phyloP scores from a whole-genome alignment of 768 basidiomycete genomes.

The Kwoniella shandongensis region DNA sequence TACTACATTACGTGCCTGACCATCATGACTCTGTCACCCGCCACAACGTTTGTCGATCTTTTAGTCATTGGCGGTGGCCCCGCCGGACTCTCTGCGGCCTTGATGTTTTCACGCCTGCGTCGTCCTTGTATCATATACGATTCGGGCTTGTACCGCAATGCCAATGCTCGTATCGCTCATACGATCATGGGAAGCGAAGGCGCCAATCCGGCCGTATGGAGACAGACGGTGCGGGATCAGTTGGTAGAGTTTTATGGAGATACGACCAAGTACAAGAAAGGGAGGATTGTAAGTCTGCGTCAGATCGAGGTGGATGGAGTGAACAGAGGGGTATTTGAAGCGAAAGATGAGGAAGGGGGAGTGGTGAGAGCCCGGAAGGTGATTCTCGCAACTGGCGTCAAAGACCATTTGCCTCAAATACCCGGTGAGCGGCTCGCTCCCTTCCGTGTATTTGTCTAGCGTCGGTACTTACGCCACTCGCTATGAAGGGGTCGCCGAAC shows the following conservation, averaged over 20 bases:
- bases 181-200: slow-evolving; percentile 28
- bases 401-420: slow-evolving; percentile 29
- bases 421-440: slow-evolving; percentile 19
- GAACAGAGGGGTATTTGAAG: slow-evolving; percentile 21
- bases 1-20: no score
- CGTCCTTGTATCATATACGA: slow-evolving; percentile 38
- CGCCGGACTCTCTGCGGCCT: slow-evolving; percentile 44
- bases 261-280: slow-evolving; percentile 8
- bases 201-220: slow-evolving; percentile 14
- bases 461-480: no score
- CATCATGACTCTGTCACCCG: no score
- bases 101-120: slow-evolving; percentile 28
- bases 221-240: slow-evolving; percentile 12
- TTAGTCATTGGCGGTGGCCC: slow-evolving; percentile 44
- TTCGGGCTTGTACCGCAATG: slow-evolving; percentile 37
- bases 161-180: slow-evolving; percentile 18
- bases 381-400: slow-evolving; percentile 36
- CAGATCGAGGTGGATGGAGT: slow-evolving; percentile 1
- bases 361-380: slow-evolving; percentile 23
- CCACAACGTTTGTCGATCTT: slow-evolving; percentile 15
- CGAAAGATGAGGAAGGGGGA: slow-evolving; percentile 20
- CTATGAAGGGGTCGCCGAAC: slow-evolving; percentile 26
- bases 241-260: slow-evolving; percentile 14
- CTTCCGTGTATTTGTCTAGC: no score
- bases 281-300: slow-evolving; percentile 16